Evolutionary conservation across 2,329 filamentous ascomycete genomes (phyloP), one percentile per base, ranked within the genome.

Genomic region (Fusarium nelsonii): DNA sequence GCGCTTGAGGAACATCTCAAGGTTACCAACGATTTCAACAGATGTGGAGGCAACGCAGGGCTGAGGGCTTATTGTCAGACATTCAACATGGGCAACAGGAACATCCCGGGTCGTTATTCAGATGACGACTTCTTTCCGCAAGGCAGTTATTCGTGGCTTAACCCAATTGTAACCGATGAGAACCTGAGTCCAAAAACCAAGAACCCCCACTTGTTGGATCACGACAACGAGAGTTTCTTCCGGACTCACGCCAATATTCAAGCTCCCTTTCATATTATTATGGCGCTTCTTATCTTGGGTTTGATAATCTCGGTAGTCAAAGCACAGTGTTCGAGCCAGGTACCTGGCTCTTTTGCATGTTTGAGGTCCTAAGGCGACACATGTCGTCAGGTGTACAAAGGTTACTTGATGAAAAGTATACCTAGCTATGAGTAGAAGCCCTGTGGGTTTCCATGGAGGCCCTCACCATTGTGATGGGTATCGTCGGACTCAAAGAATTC

Each of bases 111-210:
- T 3, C 8, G 14, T 2, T 20, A 4, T 20, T 46, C 43, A 1
- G 43, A 46, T 9, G 14, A 32, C 11, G 6, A 20, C 2, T 28
- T 32, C 8, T 32, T 45, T 8, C 26, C 43, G 2, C 8, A n/a
- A 14, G 26, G n/a, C 1, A 46, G n/a, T n/a, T 18, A 15, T 3
- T 20, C 28, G 5, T 9, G 12, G 6, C 20, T 45, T 1, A 16
- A n/a, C 9, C 30, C n/a, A 0, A 32, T 32, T 14, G 9, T 8
- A 3, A 43, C 26, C 0, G 20, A 3, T 11, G 8, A 32, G n/a
- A 8, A 28, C 6, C 2, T 0, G 0, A 12, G 2, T 0, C 3
- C 32, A 2, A n/a, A 15, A 2, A n/a, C n/a, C 3, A 8, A 32
- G 5, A 32, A 32, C 14, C n/a, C 43, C 6, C 20, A 15, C 8